A percentile compares a stretch with the other conserved stretches of the same genome.
phyloP scores from a whole-genome alignment of 176 grass and related monocot genomes.

The Aegilops bicornis region DNA sequence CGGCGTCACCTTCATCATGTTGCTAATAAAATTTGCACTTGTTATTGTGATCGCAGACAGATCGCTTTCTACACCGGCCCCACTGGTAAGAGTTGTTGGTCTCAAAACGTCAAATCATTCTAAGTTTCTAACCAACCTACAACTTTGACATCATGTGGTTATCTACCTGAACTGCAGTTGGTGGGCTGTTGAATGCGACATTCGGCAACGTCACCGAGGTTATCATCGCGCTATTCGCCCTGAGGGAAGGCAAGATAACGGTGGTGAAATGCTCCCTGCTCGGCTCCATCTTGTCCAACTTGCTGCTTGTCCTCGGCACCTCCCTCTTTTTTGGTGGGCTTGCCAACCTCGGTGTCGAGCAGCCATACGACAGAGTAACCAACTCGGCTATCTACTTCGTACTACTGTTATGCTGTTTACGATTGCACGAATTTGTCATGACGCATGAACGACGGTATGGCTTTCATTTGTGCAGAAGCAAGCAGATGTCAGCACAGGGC shows the following conservation, averaged over 20 bases:
- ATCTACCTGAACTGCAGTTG: conserved; percentile 45
- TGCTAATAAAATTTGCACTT: not conserved
- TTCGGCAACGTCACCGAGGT: conserved; percentile 92
- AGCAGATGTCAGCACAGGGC: conserved; percentile 72
- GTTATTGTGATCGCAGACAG: conserved; percentile 50
- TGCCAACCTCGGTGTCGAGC: conserved; percentile 57
- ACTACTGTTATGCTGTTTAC: not conserved
- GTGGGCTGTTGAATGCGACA: conserved; percentile 87
- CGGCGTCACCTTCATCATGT: not conserved
- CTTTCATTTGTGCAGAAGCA: conserved; percentile 55
- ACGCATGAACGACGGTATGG: not conserved
- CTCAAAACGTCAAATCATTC: not conserved
- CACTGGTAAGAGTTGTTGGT: conserved; percentile 45
- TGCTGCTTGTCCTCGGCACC: conserved; percentile 84
- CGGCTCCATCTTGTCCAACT: conserved; percentile 83
- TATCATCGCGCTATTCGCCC: conserved; percentile 82
- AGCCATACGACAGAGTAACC: conserved; percentile 50
- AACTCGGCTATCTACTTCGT: not conserved
- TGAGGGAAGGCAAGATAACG: conserved; percentile 58
- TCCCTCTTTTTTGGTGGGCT: conserved; percentile 80
- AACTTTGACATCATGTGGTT: not conserved
- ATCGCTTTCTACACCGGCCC: conserved; percentile 83
- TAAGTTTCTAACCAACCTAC: not conserved
- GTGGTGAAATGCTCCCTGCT: conserved; percentile 90
- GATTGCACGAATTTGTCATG: not conserved